Evolutionary conservation across 805 yeast species (phyloP), one percentile per base, ranked within the genome.

Genomic region (Huiozyma sinensis): DNA sequence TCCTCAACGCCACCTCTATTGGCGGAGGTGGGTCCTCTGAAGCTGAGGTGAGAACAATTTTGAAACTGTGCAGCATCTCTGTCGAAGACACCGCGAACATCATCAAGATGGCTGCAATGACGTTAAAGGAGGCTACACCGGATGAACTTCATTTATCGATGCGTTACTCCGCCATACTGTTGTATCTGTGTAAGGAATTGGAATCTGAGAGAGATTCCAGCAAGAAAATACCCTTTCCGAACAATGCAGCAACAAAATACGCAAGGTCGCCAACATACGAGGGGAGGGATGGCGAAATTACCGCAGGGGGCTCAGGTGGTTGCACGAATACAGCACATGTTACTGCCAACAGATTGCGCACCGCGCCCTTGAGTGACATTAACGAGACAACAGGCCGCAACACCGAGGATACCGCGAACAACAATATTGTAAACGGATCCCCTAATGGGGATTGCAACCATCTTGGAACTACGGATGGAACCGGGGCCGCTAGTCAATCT

Each of bases 81-180:
- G 71, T 76, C 2, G 87, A 82, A 43, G 90, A 83, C 46, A 80
- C 84, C 11, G 68, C 83, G 11, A 71, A 71, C 28, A 72, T 79
- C 35, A 77, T 88, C 43, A 83, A 80, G 48, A 72, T 72, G 43
- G 81, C 89, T 1, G 90, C 95, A 0, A 70, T 77, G 11, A 79
- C 82, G 1, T 63, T 88, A 34, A 64, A 87, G 45, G 94, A 84
- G 53, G 83, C 95, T 28, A 76, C 95, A 1, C 95, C 95, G 0
- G 96, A 88, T 63, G 94, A 86, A 50, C 67, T 88, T 35, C 96
- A 88, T 65, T 67, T 88, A 31, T 82, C 94, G 58, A 77, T 85
- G 0, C 66, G 94, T 40, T 86, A 86, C 56, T 79, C 88, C 9
- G 81, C 84, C 10, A 82, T 83, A 42, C 64, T 86, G 53, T 72